Base-by-base conservation (phyloP, 1,139 yeast species). In the Sugiyamaella japonica region DNA sequence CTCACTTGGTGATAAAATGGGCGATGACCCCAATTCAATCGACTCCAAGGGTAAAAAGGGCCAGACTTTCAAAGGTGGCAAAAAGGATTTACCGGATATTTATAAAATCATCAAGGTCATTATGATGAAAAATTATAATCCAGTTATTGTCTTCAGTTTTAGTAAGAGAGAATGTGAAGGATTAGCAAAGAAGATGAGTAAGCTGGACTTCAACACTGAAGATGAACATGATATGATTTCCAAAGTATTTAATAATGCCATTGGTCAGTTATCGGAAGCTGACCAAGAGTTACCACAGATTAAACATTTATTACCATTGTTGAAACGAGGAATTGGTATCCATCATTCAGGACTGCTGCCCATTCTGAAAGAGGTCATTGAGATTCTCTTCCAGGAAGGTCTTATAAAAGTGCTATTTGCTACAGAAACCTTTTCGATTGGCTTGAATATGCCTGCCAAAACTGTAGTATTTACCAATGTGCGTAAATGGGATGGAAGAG, bases 331-430 rank as follows among this genome's bases (percentile, higher is more conserved):
- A 66, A 93, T 95, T 61, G 99, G 99, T 70, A 91, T 95, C 65
- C 99, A 95, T 74, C 99, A 95, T 72, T 89, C 97, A 50, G 99
- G 99, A 48, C 77, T 95, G 56, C 76, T 95, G 60, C 99, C 99
- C 8, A 95, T 95, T 60, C 77, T 95, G 62, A 95, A 95, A 69
- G 99, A 95, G 73, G 93, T 95, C 56, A 93, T 95, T 66, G 99
- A 95, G 75, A 89, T 95, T 72, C 74, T 95, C 57, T 95, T 95
- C 76, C 99, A 93, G 72, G 98, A 93, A 75, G 99, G 99, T 13
- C 82, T 91, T 52, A 77, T 95, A 56, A 95, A 95, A 70, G 98
- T 93, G 2, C 75, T 93, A 55, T 93, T 95, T 73, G 99, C 99
- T 1, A 93, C 99, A 0, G 99, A 93, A 73, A 93, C 99, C 0